phyloP scores from a whole-genome alignment of 2,329 filamentous ascomycete species.

The Nakataea oryzae region DNA sequence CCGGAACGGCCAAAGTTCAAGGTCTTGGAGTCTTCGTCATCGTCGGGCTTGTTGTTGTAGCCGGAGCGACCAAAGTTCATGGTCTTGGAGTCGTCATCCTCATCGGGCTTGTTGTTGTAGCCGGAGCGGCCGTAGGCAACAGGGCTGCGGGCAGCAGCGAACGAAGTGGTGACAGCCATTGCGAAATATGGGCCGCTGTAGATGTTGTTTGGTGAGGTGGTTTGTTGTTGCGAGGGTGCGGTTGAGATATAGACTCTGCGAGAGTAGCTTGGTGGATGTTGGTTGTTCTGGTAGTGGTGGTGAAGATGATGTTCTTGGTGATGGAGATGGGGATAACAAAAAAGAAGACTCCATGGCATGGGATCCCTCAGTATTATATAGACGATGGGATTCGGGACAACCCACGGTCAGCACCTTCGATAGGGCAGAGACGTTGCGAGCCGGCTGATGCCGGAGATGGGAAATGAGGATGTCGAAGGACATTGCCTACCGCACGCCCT shows the following conservation, averaged over 20 bases:
- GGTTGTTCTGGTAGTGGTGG: constrained; percentile 4
- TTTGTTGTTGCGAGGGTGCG: not conserved
- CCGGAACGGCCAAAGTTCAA: constrained; percentile 29
- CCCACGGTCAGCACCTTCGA: not conserved
- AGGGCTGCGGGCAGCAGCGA: constrained; percentile 24
- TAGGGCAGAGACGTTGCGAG: not conserved
- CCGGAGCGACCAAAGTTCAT: constrained; percentile 29
- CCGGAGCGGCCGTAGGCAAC: constrained; percentile 28
- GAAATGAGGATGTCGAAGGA: not conserved
- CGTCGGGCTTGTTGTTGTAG: constrained; percentile 28
- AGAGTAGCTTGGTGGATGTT: not conserved
- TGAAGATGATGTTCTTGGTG: constrained; percentile 1
- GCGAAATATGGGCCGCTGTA: constrained; percentile 13
- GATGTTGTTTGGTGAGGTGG: constrained; percentile 1
- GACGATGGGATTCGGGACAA: not conserved
- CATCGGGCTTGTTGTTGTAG: constrained; percentile 28
- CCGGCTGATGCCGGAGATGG: not conserved
- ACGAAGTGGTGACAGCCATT: constrained; percentile 26
- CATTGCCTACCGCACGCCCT: not conserved
- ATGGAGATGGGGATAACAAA: constrained; percentile 1
- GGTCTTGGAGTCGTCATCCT: constrained; percentile 17
- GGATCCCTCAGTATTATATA: constrained; percentile 3
- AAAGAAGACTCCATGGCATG: not conserved
- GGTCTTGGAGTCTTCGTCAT: constrained; percentile 17
- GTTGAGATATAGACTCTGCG: not conserved